Evolutionary conservation across 2,329 filamentous ascomycete genomes (phyloP).

Genomic region (Pezizomycotina sp.): DNA sequence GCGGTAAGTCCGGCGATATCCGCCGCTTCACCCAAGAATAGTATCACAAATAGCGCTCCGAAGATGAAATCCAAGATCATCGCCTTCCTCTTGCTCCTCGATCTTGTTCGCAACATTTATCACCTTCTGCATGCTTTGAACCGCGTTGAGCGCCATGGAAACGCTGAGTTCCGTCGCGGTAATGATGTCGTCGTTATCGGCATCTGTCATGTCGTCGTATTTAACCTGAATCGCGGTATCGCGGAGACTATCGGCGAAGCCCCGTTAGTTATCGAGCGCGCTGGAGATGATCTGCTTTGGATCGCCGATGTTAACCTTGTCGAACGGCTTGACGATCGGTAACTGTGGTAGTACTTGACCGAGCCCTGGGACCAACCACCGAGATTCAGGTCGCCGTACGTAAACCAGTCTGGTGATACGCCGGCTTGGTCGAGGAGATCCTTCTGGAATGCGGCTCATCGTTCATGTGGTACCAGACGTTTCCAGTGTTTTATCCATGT

Average conservation of each 20-base stretch:
- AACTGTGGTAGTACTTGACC: neutral
- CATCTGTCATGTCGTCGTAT: neutral
- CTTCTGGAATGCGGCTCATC: neutral
- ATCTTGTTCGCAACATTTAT: conserved; percentile 2
- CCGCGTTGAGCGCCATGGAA: conserved; percentile 3
- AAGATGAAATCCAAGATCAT: conserved; percentile 4
- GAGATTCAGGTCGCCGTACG: neutral
- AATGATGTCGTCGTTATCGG: conserved; percentile 1
- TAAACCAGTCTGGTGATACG: conserved; percentile 1
- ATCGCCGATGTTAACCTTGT: neutral
- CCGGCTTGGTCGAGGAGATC: conserved; percentile 3
- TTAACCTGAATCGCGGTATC: conserved; percentile 1
- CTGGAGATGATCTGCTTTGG: conserved; percentile 1
- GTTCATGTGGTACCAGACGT: no score
- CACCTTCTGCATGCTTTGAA: conserved; percentile 3
- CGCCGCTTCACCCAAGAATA: neutral
- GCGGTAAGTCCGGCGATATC: neutral
- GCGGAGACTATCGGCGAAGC: neutral
- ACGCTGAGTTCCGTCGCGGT: conserved; percentile 5
- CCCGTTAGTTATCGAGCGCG: conserved; percentile 2
- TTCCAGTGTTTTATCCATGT: no score
- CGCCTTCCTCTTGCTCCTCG: neutral
- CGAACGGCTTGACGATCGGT: conserved; percentile 1
- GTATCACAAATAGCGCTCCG: conserved; percentile 2
- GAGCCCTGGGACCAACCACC: conserved; percentile 2